phyloP scores from a whole-genome alignment of 345 rosid genomes.

The Leavenworthia alabamica region DNA sequence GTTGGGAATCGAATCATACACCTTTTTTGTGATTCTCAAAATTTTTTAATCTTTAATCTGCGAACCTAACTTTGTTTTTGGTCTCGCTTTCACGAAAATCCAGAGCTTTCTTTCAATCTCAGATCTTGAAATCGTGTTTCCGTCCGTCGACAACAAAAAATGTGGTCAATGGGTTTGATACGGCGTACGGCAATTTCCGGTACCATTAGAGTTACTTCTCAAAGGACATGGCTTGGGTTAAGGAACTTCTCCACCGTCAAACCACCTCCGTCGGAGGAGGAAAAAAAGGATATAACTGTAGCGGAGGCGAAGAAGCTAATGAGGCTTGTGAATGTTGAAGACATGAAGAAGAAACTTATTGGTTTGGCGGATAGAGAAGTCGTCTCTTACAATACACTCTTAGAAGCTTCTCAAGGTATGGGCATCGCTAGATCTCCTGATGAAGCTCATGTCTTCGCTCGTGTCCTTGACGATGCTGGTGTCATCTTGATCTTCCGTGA shows the following conservation, averaged over 20 bases:
- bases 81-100: background rate
- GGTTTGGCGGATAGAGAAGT: conserved; percentile 64
- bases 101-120: too few relatives aligned
- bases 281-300: conserved; percentile 30
- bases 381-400: conserved; percentile 47
- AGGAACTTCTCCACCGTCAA: conserved; percentile 4
- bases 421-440: conserved; percentile 68
- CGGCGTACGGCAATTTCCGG: conserved; percentile 16
- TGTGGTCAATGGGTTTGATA: conserved; percentile 27
- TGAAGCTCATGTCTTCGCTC: conserved; percentile 74
- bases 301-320: conserved; percentile 70
- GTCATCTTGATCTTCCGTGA: conserved; percentile 78
- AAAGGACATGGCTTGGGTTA: conserved; percentile 6
- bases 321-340: conserved; percentile 80
- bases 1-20: background rate
- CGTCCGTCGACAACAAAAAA: background rate
- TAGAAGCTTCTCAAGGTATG: conserved; percentile 53
- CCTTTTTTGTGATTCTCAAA: background rate
- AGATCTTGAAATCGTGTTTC: conserved; percentile 9
- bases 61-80: background rate
- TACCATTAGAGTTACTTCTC: background rate
- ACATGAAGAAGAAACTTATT: conserved; percentile 52
- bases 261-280: background rate
- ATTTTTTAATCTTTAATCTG: background rate
- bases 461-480: conserved; percentile 83